Base-by-base conservation (phyloP, 345 rosid species). In the Tarenaya hassleriana region DNA sequence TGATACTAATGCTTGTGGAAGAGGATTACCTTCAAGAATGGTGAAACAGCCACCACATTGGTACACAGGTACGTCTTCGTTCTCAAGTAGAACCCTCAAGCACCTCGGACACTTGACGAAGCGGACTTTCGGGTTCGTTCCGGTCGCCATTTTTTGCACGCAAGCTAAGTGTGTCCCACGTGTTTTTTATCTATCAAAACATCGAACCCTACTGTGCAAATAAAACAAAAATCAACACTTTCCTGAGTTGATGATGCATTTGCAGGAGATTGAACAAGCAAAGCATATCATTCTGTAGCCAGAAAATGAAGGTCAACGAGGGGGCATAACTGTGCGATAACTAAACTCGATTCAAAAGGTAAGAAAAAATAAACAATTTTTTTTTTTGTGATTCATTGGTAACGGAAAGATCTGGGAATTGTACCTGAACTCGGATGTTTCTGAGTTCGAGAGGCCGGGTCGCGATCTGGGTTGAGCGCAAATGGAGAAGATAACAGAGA, bases 21-120 rank as follows among this genome's bases (percentile, higher is more conserved):
- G 3, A 24, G 7, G 32, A 37, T 52, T 69, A 89, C 97, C 97
- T 75, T 63, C 78, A 46, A 89, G 88, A 75, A 59, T 52, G 1
- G 76, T 34, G 29, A 54, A 58, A 33, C 97, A 89, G 13, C 75
- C 76, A 60, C 97, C 97, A 32, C 97, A 89, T 50, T 42, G 50
- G 58, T 86, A 86, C 14, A 83, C 74, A 4, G 72, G 80, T 69
- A 78, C 53, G 62, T 79, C 64, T 13, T 72, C 68, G 5, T 62
- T 61, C 72, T 86, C 97, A 3, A 64, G 75, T 64, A 89, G 94
- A 67, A 86, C 47, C 53, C 47, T 19, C 5, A 44, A 31, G 49
- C 97, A 86, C 49, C 62, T 79, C 7, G 97, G 97, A 40, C 97
- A 86, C 47, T 50, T 73, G 57, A 89, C 95, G 1, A 89, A 35